Conservation (phyloP, 352 stramenopile genomes). For the Phytophthora nicotianae region DNA sequence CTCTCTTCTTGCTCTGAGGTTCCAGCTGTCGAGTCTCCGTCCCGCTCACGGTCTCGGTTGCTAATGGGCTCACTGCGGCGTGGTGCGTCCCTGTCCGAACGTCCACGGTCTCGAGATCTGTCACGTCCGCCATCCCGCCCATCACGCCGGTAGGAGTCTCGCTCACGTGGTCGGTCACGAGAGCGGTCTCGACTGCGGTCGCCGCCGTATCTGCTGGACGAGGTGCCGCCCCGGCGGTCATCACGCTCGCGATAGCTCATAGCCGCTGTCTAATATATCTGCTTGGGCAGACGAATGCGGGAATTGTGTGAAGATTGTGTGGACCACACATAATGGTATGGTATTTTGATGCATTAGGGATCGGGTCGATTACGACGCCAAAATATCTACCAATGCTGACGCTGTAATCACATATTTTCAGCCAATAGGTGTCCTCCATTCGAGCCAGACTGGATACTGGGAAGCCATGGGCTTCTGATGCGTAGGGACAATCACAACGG, state of each 20-base stretch:
- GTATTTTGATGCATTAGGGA: background rate
- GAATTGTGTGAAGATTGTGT: background rate
- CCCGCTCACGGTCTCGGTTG: conserved; percentile 39
- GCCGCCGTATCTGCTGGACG: conserved; percentile 33
- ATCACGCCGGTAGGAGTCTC: conserved; percentile 45
- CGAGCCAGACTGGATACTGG: conserved; percentile 29
- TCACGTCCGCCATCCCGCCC: conserved; percentile 24
- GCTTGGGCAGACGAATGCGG: background rate
- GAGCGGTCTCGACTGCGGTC: conserved; percentile 29
- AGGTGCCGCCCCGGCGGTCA: conserved; percentile 31
- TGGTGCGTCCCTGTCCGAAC: conserved; percentile 41
- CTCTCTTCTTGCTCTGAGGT: conserved; percentile 21
- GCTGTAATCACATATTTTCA: conserved; percentile 11
- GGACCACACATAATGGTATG: background rate
- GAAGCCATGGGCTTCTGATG: conserved; percentile 4
- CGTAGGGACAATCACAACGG: conserved; percentile 23
- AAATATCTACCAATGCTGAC: conserved; percentile 18
- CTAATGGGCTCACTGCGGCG: conserved; percentile 35
- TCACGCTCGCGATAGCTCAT: conserved; percentile 37
- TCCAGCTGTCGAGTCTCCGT: conserved; percentile 19
- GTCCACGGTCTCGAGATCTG: conserved; percentile 33
- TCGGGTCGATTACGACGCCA: conserved; percentile 21
- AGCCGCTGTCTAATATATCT: conserved; percentile 21
- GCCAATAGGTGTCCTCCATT: conserved; percentile 4
- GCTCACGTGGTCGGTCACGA: conserved; percentile 33